phyloP scores from a whole-genome alignment of 2,329 filamentous ascomycete species.

The Zymoseptoria ardabiliae region DNA sequence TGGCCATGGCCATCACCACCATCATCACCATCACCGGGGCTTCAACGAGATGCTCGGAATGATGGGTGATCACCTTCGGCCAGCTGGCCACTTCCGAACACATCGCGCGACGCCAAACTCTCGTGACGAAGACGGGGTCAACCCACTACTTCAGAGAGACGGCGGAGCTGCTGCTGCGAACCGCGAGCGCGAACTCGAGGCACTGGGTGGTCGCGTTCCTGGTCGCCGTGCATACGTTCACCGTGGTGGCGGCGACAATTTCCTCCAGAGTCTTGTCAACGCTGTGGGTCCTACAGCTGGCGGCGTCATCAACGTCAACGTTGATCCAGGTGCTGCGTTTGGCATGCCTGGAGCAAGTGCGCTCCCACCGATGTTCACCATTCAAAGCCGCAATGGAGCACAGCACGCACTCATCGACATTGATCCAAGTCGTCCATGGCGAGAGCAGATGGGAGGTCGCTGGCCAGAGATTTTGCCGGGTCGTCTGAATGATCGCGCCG shows the following conservation, averaged over 20 bases:
- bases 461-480: conserved; percentile 35
- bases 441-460: conserved; percentile 15
- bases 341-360: conserved; percentile 11
- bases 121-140: conserved; percentile 70
- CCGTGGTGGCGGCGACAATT: conserved; percentile 13
- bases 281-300: conserved; percentile 14
- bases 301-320: conserved; percentile 18
- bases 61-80: conserved; percentile 16
- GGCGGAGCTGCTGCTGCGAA: conserved; percentile 29
- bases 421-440: conserved; percentile 20
- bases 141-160: conserved; percentile 65
- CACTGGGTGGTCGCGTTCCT: conserved; percentile 6
- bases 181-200: conserved; percentile 13
- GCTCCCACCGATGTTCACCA: conserved; percentile 18
- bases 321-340: conserved; percentile 15
- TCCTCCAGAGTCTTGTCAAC: conserved; percentile 22
- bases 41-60: conserved; percentile 24
- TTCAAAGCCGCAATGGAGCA: conserved; percentile 12
- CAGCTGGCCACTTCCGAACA: conserved; percentile 10
- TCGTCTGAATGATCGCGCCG: conserved; percentile 38
- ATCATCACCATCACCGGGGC: conserved; percentile 18
- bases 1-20: conserved; percentile 21
- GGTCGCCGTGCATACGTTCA: conserved; percentile 19
- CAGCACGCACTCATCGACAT: conserved; percentile 21
- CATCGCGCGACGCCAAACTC: conserved; percentile 29